phyloP scores from a whole-genome alignment of 148 eudicot genomes.

The Diospyros lotus region DNA sequence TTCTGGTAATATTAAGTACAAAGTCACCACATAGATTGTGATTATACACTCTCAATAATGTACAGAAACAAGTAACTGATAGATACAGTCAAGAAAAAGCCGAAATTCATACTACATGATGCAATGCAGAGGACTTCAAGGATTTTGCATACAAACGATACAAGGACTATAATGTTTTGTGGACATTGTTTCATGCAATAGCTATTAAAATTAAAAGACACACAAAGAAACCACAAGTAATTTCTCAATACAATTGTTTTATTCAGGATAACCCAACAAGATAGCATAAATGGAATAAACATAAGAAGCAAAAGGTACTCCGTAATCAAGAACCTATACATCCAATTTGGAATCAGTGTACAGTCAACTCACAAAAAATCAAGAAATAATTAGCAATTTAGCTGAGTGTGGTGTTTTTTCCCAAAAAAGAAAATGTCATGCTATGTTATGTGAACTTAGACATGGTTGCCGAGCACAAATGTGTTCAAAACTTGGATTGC shows the following conservation, averaged over 20 bases:
- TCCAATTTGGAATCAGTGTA: background rate
- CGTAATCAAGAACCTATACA: background rate
- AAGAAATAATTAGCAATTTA: too few species aligned
- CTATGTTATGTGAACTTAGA: too few species aligned
- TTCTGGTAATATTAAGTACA: slow-evolving; percentile 42
- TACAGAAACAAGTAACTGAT: background rate
- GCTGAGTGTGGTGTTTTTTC: too few species aligned
- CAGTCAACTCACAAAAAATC: background rate
- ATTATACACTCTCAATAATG: too few species aligned
- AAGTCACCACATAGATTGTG: background rate
- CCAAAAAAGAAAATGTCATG: too few species aligned
- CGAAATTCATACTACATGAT: background rate
- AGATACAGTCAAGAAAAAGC: background rate
- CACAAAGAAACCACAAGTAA: too few species aligned
- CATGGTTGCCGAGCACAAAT: too few species aligned
- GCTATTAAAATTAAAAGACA: background rate
- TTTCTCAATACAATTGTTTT: too few species aligned
- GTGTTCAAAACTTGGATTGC: too few species aligned
- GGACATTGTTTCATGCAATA: background rate
- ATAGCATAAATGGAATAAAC: background rate
- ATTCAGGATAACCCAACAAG: too few species aligned
- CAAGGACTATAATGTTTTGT: background rate
- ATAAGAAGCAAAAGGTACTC: background rate
- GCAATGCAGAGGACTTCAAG: background rate
- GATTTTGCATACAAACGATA: background rate